Percentiles rank a stretch among this genome's conserved stretches.
Conservation (phyloP, 306 rosid genomes). For the Malus sylvestris region DNA sequence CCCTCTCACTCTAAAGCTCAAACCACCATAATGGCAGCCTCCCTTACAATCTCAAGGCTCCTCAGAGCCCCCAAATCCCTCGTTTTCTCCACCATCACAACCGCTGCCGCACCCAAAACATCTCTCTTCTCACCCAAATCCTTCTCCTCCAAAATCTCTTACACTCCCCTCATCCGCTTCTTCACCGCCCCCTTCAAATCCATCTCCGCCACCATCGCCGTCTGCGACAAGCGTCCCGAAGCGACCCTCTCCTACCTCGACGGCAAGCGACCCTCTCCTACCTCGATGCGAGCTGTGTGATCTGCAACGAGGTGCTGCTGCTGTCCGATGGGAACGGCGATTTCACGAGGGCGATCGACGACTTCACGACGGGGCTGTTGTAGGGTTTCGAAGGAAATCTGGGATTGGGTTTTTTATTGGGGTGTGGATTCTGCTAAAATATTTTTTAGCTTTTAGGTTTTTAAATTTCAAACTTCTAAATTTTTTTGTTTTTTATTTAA, state of each 20-base stretch:
- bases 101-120: slow-evolving; percentile 12
- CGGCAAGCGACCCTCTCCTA: too few species aligned
- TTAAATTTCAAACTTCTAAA: too few species aligned
- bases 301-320: slow-evolving; percentile 61
- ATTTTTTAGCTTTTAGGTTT: too few species aligned
- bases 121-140: slow-evolving; percentile 38
- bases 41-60: slow-evolving; percentile 53
- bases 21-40: slow-evolving; percentile 38
- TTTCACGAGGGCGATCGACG: slow-evolving; percentile 71
- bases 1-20: neutral
- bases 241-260: slow-evolving; percentile 77
- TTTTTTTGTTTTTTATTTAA: too few species aligned
- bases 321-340: slow-evolving; percentile 75
- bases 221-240: slow-evolving; percentile 68
- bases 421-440: too few species aligned
- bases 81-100: slow-evolving; percentile 1
- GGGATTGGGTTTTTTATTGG: too few species aligned
- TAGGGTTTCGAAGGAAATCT: too few species aligned
- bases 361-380: slow-evolving; percentile 30
- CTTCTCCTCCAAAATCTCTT: slow-evolving; percentile 19
- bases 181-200: slow-evolving; percentile 34
- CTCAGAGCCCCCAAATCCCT: slow-evolving; percentile 24
- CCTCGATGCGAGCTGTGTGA: slow-evolving; percentile 63
- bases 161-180: slow-evolving; percentile 33
- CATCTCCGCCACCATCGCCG: slow-evolving; percentile 67